A percentile compares a stretch with the other conserved stretches of the same genome.
phyloP scores from a whole-genome alignment of 768 basidiomycete genomes.

The Lactarius deliciosus region DNA sequence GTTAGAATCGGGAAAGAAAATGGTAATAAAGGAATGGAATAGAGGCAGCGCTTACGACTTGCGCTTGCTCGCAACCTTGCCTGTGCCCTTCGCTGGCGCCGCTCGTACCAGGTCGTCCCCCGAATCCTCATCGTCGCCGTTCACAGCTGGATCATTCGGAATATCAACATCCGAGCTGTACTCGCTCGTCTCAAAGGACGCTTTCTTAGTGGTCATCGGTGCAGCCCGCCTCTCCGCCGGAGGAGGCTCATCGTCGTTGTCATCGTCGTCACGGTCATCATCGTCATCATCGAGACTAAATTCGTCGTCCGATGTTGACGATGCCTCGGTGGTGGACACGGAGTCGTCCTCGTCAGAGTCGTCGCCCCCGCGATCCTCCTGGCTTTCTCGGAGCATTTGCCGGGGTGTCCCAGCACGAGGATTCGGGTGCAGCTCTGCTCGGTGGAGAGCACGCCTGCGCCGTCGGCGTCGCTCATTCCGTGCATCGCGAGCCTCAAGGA shows the following conservation, averaged over 20 bases:
- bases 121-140: constrained; percentile 41
- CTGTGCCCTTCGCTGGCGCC: constrained; percentile 43
- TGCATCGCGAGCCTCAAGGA: too few relatives aligned
- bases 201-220: constrained; percentile 4
- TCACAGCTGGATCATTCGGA: constrained; percentile 28
- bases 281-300: constrained; percentile 18
- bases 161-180: constrained; percentile 35
- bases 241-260: too few relatives aligned
- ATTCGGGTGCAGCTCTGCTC: too few relatives aligned
- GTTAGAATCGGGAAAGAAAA: not conserved
- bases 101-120: constrained; percentile 38
- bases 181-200: constrained; percentile 19
- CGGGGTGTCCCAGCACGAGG: too few relatives aligned
- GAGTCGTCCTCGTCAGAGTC: too few relatives aligned
- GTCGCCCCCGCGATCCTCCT: too few relatives aligned
- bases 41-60: constrained; percentile 54
- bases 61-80: constrained; percentile 55
- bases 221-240: too few relatives aligned
- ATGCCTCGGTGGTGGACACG: constrained; percentile 18
- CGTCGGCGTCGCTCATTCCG: too few relatives aligned
- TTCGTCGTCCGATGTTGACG: constrained; percentile 27
- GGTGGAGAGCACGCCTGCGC: too few relatives aligned
- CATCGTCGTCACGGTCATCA: too few relatives aligned
- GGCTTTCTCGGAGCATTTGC: too few relatives aligned
- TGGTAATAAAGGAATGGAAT: not conserved